Percentiles rank a stretch among this genome's conserved stretches.
Conservation (phyloP, 306 rosid genomes). For the Mimosa bimucronata region DNA sequence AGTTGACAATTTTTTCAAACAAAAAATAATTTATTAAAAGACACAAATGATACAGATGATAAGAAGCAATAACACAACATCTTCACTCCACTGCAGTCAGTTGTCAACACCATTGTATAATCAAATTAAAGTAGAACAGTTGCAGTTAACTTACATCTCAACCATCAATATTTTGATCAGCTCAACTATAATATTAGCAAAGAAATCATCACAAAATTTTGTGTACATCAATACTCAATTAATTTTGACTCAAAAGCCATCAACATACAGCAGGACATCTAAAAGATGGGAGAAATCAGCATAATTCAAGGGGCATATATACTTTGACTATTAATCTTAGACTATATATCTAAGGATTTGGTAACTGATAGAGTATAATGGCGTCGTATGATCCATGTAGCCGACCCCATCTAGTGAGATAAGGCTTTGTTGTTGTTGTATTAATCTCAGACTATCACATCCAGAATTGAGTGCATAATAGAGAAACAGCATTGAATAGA, state of each 20-base stretch:
- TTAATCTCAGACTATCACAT: not conserved
- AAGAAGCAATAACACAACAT: not conserved
- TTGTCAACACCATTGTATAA: not conserved
- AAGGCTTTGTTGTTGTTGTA: no score
- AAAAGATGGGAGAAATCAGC: not conserved
- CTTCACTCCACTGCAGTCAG: slow-evolving; percentile 1
- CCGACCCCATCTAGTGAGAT: no score
- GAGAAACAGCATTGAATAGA: not conserved
- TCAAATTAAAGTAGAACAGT: slow-evolving; percentile 22
- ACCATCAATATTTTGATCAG: not conserved
- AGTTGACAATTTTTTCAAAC: not conserved
- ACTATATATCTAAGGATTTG: no score
- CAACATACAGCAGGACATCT: not conserved
- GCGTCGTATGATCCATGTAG: no score
- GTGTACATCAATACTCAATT: not conserved
- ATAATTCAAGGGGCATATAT: not conserved
- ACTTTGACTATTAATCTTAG: not conserved
- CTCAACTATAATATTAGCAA: not conserved
- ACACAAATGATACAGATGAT: not conserved
- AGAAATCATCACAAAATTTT: not conserved
- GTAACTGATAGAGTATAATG: no score
- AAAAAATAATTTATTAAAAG: not conserved
- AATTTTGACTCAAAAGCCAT: not conserved
- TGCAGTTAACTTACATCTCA: not conserved
- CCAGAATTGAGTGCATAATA: not conserved